Conservation (phyloP, 2,329 filamentous ascomycete species). For the Penicillium expansum region DNA sequence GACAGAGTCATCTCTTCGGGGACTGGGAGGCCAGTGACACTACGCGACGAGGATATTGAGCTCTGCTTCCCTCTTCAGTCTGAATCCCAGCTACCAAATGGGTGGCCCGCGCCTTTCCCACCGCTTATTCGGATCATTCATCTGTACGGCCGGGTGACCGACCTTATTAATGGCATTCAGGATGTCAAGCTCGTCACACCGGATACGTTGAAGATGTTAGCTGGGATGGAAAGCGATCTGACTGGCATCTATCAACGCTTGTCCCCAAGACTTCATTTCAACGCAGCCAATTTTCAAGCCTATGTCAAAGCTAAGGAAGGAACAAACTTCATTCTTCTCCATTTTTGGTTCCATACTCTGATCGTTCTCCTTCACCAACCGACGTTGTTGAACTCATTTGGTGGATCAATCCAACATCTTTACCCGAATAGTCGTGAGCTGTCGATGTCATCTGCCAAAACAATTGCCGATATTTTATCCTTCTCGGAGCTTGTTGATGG, state of each 20-base stretch:
- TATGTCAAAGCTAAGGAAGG: conserved; percentile 79
- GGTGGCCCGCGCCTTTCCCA: conserved; percentile 76
- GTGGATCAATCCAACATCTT: conserved; percentile 66
- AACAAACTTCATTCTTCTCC: conserved; percentile 80
- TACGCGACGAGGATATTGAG: conserved; percentile 82
- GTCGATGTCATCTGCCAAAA: conserved; percentile 87
- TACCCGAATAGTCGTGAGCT: conserved; percentile 75
- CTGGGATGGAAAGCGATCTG: conserved; percentile 75
- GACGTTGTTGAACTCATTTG: conserved; percentile 74
- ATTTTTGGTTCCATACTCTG: conserved; percentile 85
- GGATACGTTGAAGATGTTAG: conserved; percentile 69
- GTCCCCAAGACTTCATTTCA: conserved; percentile 74
- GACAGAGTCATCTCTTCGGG: conserved; percentile 86
- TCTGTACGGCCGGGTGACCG: conserved; percentile 78
- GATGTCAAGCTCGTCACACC: conserved; percentile 70
- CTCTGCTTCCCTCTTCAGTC: conserved; percentile 63
- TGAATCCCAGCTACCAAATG: conserved; percentile 54
- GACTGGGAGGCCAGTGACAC: conserved; percentile 77
- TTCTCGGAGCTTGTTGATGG: conserved; percentile 84
- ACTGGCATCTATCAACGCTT: conserved; percentile 72
- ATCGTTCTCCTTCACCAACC: conserved; percentile 84
- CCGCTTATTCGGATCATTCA: conserved; percentile 80
- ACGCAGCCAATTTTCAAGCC: conserved; percentile 79
- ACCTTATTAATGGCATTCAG: conserved; percentile 78
- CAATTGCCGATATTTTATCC: conserved; percentile 81